phyloP scores from a whole-genome alignment of 495 filamentous ascomycete species.

The Clohesyomyces aquaticus region DNA sequence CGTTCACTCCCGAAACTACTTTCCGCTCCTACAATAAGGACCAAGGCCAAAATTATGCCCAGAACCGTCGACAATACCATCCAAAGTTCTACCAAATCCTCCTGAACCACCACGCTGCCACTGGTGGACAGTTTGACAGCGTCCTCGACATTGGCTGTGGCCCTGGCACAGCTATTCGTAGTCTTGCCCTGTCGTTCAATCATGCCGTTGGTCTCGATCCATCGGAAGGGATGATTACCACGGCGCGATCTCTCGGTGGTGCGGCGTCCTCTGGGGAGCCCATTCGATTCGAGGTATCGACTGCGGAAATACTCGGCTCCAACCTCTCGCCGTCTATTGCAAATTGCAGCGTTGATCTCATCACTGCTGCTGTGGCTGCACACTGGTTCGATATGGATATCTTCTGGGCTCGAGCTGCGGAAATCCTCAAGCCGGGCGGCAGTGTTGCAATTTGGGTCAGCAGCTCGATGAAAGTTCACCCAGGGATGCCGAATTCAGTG shows the following conservation, averaged over 20 bases:
- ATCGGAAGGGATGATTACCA: slow-evolving; percentile 57
- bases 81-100: slow-evolving; percentile 54
- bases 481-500: slow-evolving; percentile 44
- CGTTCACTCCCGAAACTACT: slow-evolving; percentile 40
- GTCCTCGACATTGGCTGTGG: slow-evolving; percentile 63
- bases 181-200: slow-evolving; percentile 51
- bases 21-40: slow-evolving; percentile 53
- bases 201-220: slow-evolving; percentile 59
- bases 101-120: slow-evolving; percentile 53
- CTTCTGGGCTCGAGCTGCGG: slow-evolving; percentile 64
- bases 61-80: slow-evolving; percentile 51
- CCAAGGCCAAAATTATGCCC: slow-evolving; percentile 54
- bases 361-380: slow-evolving; percentile 56
- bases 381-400: slow-evolving; percentile 66
- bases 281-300: slow-evolving; percentile 51
- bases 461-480: slow-evolving; percentile 30
- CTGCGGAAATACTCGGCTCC: slow-evolving; percentile 52
- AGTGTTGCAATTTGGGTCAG: slow-evolving; percentile 59
- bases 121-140: slow-evolving; percentile 52
- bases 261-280: slow-evolving; percentile 38
- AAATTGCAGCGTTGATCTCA: slow-evolving; percentile 54
- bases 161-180: slow-evolving; percentile 53
- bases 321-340: slow-evolving; percentile 12
- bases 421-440: slow-evolving; percentile 59
- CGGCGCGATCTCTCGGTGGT: slow-evolving; percentile 50